Percentiles rank a stretch among this genome's conserved stretches.
phyloP scores from a whole-genome alignment of 169 alveolate species.

The Fabrea salina region DNA sequence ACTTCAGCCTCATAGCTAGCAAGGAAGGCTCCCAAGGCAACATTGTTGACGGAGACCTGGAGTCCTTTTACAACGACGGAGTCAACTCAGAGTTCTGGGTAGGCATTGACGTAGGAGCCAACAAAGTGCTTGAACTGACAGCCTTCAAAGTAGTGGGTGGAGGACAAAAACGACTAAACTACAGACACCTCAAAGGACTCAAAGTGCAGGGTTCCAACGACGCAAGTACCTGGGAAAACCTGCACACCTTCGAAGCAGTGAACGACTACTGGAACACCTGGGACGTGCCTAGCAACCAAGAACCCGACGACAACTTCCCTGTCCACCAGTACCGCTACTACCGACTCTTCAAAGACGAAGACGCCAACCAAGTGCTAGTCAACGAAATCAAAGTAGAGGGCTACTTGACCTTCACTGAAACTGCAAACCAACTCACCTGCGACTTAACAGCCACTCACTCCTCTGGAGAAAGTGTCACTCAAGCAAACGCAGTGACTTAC shows the following conservation, averaged over 20 bases:
- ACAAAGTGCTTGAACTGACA: background rate
- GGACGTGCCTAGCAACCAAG: background rate
- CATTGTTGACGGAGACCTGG: background rate
- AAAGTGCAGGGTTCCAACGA: slow-evolving; percentile 8
- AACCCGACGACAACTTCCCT: slow-evolving; percentile 13
- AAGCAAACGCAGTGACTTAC: slow-evolving; percentile 30
- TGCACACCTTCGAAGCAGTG: background rate
- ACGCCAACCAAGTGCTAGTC: background rate
- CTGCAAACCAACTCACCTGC: background rate
- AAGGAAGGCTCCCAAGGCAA: background rate
- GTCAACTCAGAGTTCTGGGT: background rate
- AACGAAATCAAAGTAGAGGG: background rate
- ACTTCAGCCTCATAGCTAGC: background rate
- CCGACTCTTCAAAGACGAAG: background rate
- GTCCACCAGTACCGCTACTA: slow-evolving; percentile 4
- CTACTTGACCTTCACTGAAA: background rate
- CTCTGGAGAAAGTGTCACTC: background rate
- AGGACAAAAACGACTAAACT: background rate
- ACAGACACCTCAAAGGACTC: background rate
- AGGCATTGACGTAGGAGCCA: slow-evolving; percentile 49
- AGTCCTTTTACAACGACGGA: background rate
- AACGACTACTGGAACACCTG: slow-evolving; percentile 2
- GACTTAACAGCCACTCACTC: background rate
- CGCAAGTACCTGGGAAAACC: background rate
- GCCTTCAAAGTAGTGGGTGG: background rate